These are phyloP conservation scores for Ulvella scutata DNA, from an alignment of 139 green algal genomes.

Conservation along the genomic window DNA sequence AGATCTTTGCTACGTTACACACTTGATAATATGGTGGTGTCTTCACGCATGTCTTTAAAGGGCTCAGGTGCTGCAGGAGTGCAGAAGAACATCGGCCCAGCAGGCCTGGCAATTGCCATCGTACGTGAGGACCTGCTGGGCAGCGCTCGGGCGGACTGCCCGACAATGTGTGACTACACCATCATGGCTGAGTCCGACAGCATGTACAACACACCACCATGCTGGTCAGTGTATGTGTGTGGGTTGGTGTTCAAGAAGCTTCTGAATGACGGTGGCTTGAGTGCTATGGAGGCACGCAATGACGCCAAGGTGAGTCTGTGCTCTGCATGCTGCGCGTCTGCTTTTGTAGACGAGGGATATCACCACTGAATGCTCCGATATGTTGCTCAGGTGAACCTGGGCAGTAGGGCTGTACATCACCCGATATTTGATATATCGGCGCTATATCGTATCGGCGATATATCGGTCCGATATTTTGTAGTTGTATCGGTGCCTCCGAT, in stretches of 20 bases:
- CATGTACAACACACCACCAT: constrained; percentile 98
- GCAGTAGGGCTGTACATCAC: no score
- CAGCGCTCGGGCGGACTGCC: constrained; percentile 39
- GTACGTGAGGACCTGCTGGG: constrained; percentile 90
- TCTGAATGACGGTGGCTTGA: constrained; percentile 48
- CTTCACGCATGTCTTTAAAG: no score
- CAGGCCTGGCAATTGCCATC: constrained; percentile 91
- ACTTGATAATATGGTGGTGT: no score
- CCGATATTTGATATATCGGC: no score
- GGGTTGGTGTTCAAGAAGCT: constrained; percentile 94
- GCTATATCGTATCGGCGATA: no score
- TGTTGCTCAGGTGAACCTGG: no score
- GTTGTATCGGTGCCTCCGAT: no score
- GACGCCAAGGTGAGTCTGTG: constrained; percentile 29
- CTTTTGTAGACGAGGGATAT: no score
- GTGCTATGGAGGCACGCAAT: constrained; percentile 48
- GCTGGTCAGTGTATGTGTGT: constrained; percentile 95
- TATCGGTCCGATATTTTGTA: no score
- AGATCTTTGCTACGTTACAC: no score
- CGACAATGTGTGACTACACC: constrained; percentile 90
- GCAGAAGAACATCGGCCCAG: constrained; percentile 96
- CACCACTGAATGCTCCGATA: no score
- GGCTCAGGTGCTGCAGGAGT: constrained; percentile 50
- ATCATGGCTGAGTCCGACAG: constrained; percentile 71
- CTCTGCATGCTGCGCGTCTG: no score